Evolutionary conservation across 1,284 basidiomycete species (phyloP), one percentile per base, ranked within the genome.

Genomic region (Leccinum pallidistipes): DNA sequence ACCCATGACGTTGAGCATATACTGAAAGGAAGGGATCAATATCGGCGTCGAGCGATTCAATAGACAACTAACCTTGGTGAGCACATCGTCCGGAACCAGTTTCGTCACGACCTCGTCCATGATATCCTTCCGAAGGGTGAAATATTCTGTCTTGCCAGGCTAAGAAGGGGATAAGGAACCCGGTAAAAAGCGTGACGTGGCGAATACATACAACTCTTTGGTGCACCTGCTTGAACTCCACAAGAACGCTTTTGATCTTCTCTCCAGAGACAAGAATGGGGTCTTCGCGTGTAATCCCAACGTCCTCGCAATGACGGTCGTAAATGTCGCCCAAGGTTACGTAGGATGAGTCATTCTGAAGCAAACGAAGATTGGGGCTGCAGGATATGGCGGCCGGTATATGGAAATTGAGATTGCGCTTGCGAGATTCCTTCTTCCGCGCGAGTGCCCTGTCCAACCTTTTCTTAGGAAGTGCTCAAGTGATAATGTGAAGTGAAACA

Each of bases 311-410:
- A 73, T 95, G 90, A 49, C 90, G 85, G 73, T 99, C 97, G 75
- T 93, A 96, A 60, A 99, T 92, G 69, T 99, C 98, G 65, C 94
- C 94, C 61, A 99, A 79, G 21, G 90, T 91, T 67, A 97, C 84
- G 70, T 97, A 96, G 0, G 95, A 95, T 1, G 91, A 85, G 76
- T 99, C 96, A 65, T 91, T 94, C 74, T 97, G 94, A 61, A 97
- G 84, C 49, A 99, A 80, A 45, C 97, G 90, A 45, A 97, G 83
- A 65, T 81, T 87, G 1, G 94, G 91, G 53, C 91, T 92, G 66
- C 96, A 90, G 1, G 95, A 91, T 43, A 99, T 82, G 3, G 92
- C 89, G 1, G 90, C 86, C 1, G 97, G 97, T 31, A 98, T 81
- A 72, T 97, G 92, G 85, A 99, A 98, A 57, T 83, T 82, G 29